phyloP scores from a whole-genome alignment of 306 rosid genomes.

The Cicer yamashitae region DNA sequence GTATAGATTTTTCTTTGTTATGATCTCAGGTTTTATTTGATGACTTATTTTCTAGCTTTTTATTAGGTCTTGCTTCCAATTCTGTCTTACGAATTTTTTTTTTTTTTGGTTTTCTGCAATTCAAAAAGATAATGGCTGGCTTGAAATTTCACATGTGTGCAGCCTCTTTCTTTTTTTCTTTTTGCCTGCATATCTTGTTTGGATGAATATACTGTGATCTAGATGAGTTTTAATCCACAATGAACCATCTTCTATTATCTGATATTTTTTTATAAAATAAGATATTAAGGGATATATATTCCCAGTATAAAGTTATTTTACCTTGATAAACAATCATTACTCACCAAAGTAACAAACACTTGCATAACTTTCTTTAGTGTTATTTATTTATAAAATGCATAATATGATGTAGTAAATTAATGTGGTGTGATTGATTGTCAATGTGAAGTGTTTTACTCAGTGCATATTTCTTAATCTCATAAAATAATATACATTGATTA shows the following conservation, averaged over 20 bases:
- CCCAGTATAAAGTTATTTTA: not conserved
- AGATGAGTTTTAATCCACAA: not conserved
- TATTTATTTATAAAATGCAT: not conserved
- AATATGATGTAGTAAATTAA: not conserved
- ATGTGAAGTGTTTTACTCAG: no score
- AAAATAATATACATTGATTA: no score
- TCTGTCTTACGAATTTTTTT: not conserved
- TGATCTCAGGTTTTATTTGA: conserved; percentile 33
- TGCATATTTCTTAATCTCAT: no score
- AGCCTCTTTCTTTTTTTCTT: conserved; percentile 18
- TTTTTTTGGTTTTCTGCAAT: conserved; percentile 30
- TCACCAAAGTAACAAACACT: not conserved
- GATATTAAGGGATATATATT: not conserved
- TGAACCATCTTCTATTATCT: not conserved
- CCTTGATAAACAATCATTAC: not conserved
- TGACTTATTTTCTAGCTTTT: conserved; percentile 34
- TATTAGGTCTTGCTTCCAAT: conserved; percentile 41
- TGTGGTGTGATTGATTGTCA: no score
- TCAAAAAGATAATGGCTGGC: conserved; percentile 35
- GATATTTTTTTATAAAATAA: not conserved
- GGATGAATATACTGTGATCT: not conserved
- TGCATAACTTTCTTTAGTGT: not conserved
- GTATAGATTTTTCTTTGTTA: conserved; percentile 50
- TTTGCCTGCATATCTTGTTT: conserved; percentile 13
- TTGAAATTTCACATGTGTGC: conserved; percentile 25